phyloP scores from a whole-genome alignment of 441 rosid species.

The Cnidoscolus chayamansa region DNA sequence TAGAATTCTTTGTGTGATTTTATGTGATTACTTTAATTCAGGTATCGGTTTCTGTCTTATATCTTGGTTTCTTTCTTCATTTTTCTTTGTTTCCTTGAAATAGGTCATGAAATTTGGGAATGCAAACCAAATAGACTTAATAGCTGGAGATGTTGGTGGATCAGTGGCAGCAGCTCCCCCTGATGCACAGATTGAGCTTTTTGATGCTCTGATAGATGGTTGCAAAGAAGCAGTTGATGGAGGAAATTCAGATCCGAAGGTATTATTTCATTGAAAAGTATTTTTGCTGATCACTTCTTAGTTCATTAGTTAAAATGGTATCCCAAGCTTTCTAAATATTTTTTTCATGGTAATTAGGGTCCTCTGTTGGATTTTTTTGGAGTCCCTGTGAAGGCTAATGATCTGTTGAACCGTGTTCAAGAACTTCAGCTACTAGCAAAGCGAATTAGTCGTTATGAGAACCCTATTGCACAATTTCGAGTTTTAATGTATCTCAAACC shows the following conservation, averaged over 20 bases:
- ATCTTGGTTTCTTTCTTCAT: neutral
- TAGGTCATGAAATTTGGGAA: conserved; percentile 95
- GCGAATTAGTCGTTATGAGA: conserved; percentile 70
- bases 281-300: neutral
- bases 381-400: conserved; percentile 88
- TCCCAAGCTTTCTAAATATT: neutral
- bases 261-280: conserved; percentile 17
- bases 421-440: conserved; percentile 86
- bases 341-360: conserved; percentile 49
- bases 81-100: neutral
- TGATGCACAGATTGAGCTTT: conserved; percentile 87
- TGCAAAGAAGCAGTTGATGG: conserved; percentile 73
- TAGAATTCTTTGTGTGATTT: neutral
- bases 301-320: neutral
- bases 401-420: conserved; percentile 73
- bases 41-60: neutral
- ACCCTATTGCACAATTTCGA: conserved; percentile 88
- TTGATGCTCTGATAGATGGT: conserved; percentile 80
- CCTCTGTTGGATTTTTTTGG: conserved; percentile 97
- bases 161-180: conserved; percentile 67
- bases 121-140: conserved; percentile 62
- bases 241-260: conserved; percentile 76
- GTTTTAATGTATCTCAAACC: conserved; percentile 87
- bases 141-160: conserved; percentile 89
- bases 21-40: neutral